Evolutionary conservation across 2,329 filamentous ascomycete genomes (phyloP), one percentile per base, ranked within the genome.

Genomic region (Cercospora zeina): DNA sequence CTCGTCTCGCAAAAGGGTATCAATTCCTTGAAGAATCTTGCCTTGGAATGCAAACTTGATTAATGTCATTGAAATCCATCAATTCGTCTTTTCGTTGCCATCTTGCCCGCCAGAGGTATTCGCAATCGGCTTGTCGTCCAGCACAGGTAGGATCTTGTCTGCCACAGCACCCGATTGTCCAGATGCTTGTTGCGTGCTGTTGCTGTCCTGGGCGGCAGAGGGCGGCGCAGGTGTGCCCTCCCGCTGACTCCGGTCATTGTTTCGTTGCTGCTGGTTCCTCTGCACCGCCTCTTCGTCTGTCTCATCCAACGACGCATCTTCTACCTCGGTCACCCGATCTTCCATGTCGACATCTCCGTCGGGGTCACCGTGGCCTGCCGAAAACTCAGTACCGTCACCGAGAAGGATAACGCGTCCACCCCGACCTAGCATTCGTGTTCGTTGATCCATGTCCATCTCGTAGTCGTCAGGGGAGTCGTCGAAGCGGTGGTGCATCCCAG

Each of bases 381-480:
- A 82, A 75, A 96, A 87, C 81, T 97, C 93, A 73, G 91, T 96
- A 72, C 93, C 95, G 81, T 97, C 93, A 69, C 93, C 93, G 70
- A 99, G 85, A 75, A 96, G 88, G 77, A 97, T 97, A 77, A 97
- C 92, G 71, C 93, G 88, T 70, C 92, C 91, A 62, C 81, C 80
- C 76, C 86, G 86, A 75, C 88, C 89, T 77, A 87, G 81, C 71
- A 85, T 80, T 67, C 86, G 85, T 73, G 89, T 89, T 70, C 81
- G 79, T 76, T 85, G 84, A 72, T 89, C 87, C 76, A 86, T 82
- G 72, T 91, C 88, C 78, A 89, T 82, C 75, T 91, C 89, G 80
- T 89, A 91, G 65, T 89, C 79, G 73, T 81, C 79, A 64, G 77
- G 75, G 66, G 76, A 79, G 70, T 81, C 79, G 70, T 81, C 79